These are phyloP conservation scores for Rhizophagus sp. DNA, from an alignment of 192 early-diverging fungal genomes.

Conservation along the genomic window DNA sequence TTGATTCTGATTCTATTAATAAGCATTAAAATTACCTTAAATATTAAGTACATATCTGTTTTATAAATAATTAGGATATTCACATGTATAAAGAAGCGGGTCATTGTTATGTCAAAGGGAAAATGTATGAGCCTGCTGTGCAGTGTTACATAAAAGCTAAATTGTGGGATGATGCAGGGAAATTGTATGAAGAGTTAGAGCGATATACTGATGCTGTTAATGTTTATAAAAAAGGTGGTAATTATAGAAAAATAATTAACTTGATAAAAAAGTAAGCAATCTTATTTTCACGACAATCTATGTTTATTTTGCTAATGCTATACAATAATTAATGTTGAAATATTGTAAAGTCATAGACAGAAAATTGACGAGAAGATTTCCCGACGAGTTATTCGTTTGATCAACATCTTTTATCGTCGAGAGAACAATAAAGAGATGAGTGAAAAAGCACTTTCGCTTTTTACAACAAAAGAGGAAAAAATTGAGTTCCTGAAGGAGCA, in stretches of 20 bases:
- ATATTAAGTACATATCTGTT: not conserved
- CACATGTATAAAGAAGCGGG: conserved; percentile 17
- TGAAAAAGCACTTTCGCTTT: too few species aligned
- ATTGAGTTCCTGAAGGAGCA: too few species aligned
- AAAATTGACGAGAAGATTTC: conserved; percentile 1
- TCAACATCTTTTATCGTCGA: not conserved
- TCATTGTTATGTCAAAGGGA: not conserved
- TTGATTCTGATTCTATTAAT: too few species aligned
- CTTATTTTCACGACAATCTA: not conserved
- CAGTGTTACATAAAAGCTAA: not conserved
- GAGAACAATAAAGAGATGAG: too few species aligned
- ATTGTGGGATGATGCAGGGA: not conserved
- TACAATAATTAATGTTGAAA: not conserved
- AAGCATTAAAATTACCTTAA: too few species aligned
- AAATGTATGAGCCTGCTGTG: conserved; percentile 11
- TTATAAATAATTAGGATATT: not conserved
- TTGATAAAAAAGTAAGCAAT: conserved; percentile 24
- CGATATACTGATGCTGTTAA: not conserved
- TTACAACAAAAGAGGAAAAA: too few species aligned
- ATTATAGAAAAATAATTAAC: not conserved
- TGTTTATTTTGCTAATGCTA: too few species aligned
- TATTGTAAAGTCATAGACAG: not conserved
- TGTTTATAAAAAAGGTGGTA: conserved; percentile 10
- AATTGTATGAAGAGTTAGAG: not conserved
- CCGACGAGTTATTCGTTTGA: not conserved